Conservation (phyloP, 768 basidiomycete genomes). For the Phanerochaete sordida region DNA sequence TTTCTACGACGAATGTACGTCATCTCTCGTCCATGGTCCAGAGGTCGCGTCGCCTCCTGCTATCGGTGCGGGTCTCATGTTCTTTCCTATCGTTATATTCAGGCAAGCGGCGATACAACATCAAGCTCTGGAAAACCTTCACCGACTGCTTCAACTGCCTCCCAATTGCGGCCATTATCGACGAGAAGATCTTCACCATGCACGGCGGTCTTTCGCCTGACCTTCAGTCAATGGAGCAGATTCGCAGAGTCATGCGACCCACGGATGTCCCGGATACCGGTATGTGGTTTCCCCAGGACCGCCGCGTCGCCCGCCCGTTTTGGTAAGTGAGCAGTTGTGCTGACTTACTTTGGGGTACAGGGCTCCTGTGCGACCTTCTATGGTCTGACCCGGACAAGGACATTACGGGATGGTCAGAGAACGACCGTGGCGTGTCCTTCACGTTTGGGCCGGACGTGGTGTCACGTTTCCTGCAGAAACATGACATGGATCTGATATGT, state of each 20-base stretch:
- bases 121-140: conserved; percentile 99
- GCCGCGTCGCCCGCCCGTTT: background rate
- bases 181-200: conserved; percentile 99
- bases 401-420: conserved; percentile 99
- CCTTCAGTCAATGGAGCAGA: conserved; percentile 99
- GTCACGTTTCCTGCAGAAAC: conserved; percentile 96
- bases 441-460: conserved; percentile 99
- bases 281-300: conserved; percentile 31
- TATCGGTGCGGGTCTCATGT: background rate
- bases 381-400: conserved; percentile 99
- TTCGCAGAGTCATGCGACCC: conserved; percentile 97
- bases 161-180: conserved; percentile 98
- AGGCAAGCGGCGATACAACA: conserved; percentile 99
- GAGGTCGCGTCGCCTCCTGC: background rate
- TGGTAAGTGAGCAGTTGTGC: background rate
- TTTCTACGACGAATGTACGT: conserved; percentile 99
- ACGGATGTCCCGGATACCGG: conserved; percentile 99
- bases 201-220: conserved; percentile 97
- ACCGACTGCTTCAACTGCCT: conserved; percentile 99
- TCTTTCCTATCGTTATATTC: background rate
- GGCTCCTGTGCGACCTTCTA: conserved; percentile 90
- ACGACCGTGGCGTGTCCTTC: conserved; percentile 97
- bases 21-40: background rate
- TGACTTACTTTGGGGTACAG: conserved; percentile 34
- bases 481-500: conserved; percentile 99